Evolutionary conservation across 2,329 filamentous ascomycete genomes (phyloP).

Genomic region (Penicillium crustosum): DNA sequence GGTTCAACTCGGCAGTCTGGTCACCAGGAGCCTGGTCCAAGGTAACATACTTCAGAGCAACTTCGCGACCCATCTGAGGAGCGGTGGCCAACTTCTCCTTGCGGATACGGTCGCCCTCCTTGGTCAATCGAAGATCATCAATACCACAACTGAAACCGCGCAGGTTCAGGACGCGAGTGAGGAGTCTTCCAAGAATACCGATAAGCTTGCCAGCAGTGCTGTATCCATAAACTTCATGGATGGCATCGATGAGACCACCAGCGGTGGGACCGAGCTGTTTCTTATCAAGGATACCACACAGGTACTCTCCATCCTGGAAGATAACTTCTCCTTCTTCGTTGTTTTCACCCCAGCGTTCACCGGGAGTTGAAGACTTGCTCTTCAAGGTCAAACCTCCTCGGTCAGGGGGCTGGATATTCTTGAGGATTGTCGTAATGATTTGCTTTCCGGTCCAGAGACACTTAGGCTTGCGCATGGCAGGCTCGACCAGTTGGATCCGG

Average conservation of each 20-base stretch:
- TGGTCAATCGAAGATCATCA: constrained; percentile 86
- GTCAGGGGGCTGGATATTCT: constrained; percentile 80
- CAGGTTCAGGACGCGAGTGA: constrained; percentile 90
- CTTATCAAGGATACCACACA: constrained; percentile 92
- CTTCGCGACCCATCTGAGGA: constrained; percentile 68
- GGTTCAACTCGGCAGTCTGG: constrained; percentile 68
- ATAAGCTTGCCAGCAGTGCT: constrained; percentile 82
- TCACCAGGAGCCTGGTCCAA: constrained; percentile 65
- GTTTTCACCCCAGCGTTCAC: constrained; percentile 70
- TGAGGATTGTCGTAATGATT: constrained; percentile 85
- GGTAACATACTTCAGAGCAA: constrained; percentile 86
- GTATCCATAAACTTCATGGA: constrained; percentile 92
- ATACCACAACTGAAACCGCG: constrained; percentile 96
- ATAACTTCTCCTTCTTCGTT: constrained; percentile 77
- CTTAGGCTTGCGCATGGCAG: constrained; percentile 77
- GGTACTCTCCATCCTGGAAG: constrained; percentile 81
- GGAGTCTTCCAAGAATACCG: constrained; percentile 81
- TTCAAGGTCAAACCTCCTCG: constrained; percentile 76
- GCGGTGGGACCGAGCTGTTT: constrained; percentile 85
- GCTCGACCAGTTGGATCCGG: constrained; percentile 75
- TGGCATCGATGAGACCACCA: constrained; percentile 84
- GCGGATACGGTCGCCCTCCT: constrained; percentile 71
- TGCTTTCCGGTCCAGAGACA: constrained; percentile 95
- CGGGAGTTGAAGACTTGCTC: constrained; percentile 74
- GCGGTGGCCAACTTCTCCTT: constrained; percentile 68